Evolutionary conservation across 176 grass and related monocot genomes (phyloP).

Genomic region (Urochloa ruziziensis): DNA sequence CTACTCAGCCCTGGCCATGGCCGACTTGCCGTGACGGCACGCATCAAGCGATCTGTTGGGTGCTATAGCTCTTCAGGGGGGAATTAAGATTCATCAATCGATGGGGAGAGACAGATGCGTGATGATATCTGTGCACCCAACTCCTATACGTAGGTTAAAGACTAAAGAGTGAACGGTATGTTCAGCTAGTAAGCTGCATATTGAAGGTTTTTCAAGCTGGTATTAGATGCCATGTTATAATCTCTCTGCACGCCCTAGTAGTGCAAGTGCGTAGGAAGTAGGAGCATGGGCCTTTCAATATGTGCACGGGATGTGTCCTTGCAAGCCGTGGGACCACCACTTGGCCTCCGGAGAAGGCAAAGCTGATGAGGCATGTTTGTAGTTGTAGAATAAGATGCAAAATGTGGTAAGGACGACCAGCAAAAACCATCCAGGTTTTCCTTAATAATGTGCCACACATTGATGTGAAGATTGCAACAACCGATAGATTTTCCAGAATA

Average conservation of each 20-base stretch:
- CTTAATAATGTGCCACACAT: not conserved
- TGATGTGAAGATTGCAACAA: constrained; percentile 36
- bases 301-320: not conserved
- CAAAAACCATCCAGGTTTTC: constrained; percentile 20
- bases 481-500: not conserved
- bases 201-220: no score
- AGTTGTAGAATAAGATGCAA: not conserved
- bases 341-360: constrained; percentile 16
- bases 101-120: no score
- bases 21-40: not conserved
- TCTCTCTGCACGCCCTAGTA: no score
- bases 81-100: no score
- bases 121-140: no score
- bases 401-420: not conserved
- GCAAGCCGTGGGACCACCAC: constrained; percentile 26
- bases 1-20: not conserved
- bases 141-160: no score
- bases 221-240: no score
- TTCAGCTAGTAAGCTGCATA: no score
- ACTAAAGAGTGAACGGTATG: no score
- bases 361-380: constrained; percentile 6
- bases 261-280: not conserved
- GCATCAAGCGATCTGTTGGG: not conserved
- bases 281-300: constrained; percentile 19
- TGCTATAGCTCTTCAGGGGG: no score